A percentile compares a stretch with the other conserved stretches of the same genome.
phyloP scores from a whole-genome alignment of 768 basidiomycete species.

The Termitomyces sp. region DNA sequence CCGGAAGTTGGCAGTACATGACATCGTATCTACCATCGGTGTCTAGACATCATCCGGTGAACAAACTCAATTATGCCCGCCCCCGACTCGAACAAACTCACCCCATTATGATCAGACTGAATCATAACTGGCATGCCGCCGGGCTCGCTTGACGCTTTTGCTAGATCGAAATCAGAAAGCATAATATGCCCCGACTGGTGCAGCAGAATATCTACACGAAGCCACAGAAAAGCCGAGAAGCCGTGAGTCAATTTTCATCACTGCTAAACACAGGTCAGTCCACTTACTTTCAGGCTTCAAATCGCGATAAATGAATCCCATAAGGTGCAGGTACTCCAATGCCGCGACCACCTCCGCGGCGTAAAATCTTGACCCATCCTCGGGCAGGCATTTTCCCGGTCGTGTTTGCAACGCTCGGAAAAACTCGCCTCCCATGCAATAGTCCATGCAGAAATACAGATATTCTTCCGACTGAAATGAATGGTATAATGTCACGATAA shows the following conservation, averaged over 20 bases:
- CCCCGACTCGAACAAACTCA: slow-evolving; percentile 35
- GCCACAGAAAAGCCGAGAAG: not conserved
- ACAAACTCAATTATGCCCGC: slow-evolving; percentile 1
- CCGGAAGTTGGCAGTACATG: slow-evolving; percentile 95
- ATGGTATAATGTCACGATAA: slow-evolving; percentile 98
- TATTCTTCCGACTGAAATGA: slow-evolving; percentile 98
- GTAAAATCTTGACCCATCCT: slow-evolving; percentile 95
- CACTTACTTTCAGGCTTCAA: slow-evolving; percentile 97
- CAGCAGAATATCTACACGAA: slow-evolving; percentile 78
- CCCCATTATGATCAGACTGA: slow-evolving; percentile 85
- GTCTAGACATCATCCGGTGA: slow-evolving; percentile 40
- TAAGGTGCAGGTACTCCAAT: slow-evolving; percentile 96
- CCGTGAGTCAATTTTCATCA: slow-evolving; percentile 2
- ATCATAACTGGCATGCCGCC: slow-evolving; percentile 85
- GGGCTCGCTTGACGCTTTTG: slow-evolving; percentile 87
- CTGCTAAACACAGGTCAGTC: slow-evolving; percentile 7
- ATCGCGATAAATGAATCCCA: slow-evolving; percentile 99
- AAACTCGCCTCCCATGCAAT: slow-evolving; percentile 99
- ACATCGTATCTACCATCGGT: slow-evolving; percentile 93
- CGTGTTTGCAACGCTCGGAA: slow-evolving; percentile 95
- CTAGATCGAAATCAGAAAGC: slow-evolving; percentile 98
- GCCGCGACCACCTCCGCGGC: slow-evolving; percentile 98
- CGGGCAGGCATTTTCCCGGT: slow-evolving; percentile 93
- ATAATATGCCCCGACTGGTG: slow-evolving; percentile 99
- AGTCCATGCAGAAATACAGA: slow-evolving; percentile 99